These are phyloP conservation scores for Sporothrix globosa DNA, from an alignment of 2,329 filamentous ascomycete species.

Conservation along the genomic window DNA sequence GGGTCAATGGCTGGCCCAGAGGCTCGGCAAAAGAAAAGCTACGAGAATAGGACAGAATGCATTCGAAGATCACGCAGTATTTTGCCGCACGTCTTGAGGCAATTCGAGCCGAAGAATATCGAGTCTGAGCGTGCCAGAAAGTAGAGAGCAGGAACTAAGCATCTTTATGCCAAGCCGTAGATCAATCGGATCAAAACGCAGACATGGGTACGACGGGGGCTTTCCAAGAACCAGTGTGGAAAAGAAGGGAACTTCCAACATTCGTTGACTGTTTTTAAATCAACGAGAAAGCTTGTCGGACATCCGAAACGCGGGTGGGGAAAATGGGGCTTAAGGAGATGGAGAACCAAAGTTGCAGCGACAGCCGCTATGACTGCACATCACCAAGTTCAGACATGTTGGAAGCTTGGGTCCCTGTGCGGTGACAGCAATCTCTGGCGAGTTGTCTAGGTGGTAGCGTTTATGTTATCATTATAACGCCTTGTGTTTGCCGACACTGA, in stretches of 20 bases:
- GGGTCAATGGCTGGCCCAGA: neutral
- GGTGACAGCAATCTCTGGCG: neutral
- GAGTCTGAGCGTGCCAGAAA: neutral
- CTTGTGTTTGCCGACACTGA: no score
- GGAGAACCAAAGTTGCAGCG: neutral
- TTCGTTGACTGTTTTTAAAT: neutral
- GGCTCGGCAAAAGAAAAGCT: neutral
- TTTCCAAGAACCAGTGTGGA: neutral
- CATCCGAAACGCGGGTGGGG: slow-evolving; percentile 3
- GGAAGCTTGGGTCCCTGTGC: neutral
- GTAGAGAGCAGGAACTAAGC: neutral
- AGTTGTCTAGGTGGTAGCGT: no score
- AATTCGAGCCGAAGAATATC: neutral
- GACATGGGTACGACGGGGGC: neutral
- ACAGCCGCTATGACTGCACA: slow-evolving; percentile 11
- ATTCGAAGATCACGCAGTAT: neutral
- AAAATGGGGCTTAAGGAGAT: neutral
- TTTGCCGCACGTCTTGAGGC: neutral
- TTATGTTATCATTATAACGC: no score
- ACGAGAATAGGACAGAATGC: neutral
- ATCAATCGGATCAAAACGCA: neutral
- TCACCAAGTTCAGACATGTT: slow-evolving; percentile 11
- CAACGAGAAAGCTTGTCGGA: slow-evolving; percentile 3
- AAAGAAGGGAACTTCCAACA: neutral
- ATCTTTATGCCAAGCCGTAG: neutral